These are phyloP conservation scores for Colletotrichum plurivorum DNA, from an alignment of 2,329 filamentous ascomycete species.

Conservation along the genomic window DNA sequence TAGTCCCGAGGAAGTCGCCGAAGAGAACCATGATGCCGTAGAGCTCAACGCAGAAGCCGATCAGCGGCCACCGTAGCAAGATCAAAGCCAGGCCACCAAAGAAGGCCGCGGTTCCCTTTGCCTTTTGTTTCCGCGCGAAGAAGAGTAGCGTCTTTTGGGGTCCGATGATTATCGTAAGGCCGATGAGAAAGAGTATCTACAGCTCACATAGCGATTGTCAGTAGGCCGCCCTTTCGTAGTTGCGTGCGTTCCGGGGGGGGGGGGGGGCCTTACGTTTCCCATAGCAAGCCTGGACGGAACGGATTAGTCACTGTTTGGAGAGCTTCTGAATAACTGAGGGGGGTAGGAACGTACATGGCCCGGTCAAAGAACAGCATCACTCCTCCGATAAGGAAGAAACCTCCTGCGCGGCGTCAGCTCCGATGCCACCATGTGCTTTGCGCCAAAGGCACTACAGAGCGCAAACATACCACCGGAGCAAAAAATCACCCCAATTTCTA, in stretches of 20 bases:
- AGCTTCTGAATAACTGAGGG: constrained; percentile 4
- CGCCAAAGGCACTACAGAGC: constrained; percentile 42
- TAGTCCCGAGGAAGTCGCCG: constrained; percentile 95
- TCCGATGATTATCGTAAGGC: constrained; percentile 95
- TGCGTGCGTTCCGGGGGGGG: background rate
- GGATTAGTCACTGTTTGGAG: constrained; percentile 36
- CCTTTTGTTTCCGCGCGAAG: constrained; percentile 94
- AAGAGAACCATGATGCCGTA: constrained; percentile 96
- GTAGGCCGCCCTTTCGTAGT: background rate
- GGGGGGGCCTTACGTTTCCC: constrained; percentile 80
- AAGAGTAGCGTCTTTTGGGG: constrained; percentile 91
- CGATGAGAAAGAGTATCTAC: constrained; percentile 97
- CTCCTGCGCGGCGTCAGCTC: constrained; percentile 69
- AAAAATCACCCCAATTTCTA: constrained; percentile 97
- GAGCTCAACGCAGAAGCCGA: constrained; percentile 90
- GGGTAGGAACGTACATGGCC: constrained; percentile 78
- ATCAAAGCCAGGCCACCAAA: constrained; percentile 87
- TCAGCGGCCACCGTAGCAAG: constrained; percentile 88
- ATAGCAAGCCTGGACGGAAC: constrained; percentile 82
- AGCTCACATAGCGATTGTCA: constrained; percentile 17
- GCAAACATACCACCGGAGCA: constrained; percentile 90
- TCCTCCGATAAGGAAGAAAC: constrained; percentile 93
- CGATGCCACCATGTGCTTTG: constrained; percentile 21
- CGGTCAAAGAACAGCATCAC: constrained; percentile 98
- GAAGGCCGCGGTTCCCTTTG: constrained; percentile 92